Base-by-base conservation (phyloP, 2,329 filamentous ascomycete genomes). In the Dryadomyces quercivorus region DNA sequence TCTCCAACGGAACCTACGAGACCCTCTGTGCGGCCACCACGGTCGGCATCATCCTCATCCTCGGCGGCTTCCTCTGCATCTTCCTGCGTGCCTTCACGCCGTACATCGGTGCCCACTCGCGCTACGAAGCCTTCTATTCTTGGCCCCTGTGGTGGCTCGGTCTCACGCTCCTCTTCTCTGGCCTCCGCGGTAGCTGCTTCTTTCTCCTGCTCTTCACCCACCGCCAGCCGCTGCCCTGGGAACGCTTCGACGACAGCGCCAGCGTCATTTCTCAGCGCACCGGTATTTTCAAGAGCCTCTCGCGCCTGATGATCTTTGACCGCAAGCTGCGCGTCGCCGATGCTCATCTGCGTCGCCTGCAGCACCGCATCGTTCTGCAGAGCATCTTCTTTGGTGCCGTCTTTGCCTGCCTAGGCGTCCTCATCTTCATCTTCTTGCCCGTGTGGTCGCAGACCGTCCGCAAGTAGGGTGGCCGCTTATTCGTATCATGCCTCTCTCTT, bases 1-100 rank as follows among this genome's bases (percentile, higher is more conserved):
- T 78, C 38, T 75, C 70, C 61, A 78, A 75, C 61, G 73, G 73
- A 42, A 75, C 73, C 2, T 71, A 73, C 52, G 73, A 75, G 62
- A 75, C 73, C 2, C 59, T 75, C 12, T 75, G 73, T 63, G 68
- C 73, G 34, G 72, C 72, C 1, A 75, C 72, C 1, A 60, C 66
- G 1, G 62, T 74, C 8, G 73, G 73, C 7, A 69, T 74, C 36
- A 62, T 63, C n/a, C 64, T 70, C 22, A 70, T 70, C 5, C 3
- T 66, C 12, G 64, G 61, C 21, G 73, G 71, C 10, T 68, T 74
- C 56, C 57, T 75, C 5, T 62, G 65, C 31, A 65, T 72, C 42
- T 57, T 75, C 2, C 63, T 72, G 21, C 68, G 70, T 16, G 71
- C 67, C 8, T 68, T 74, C 46, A 62, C 61, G 3, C 71, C 70